Percentiles rank a stretch among this genome's conserved stretches.
phyloP scores from a whole-genome alignment of 345 rosid genomes.

The Lumnitzera littorea region DNA sequence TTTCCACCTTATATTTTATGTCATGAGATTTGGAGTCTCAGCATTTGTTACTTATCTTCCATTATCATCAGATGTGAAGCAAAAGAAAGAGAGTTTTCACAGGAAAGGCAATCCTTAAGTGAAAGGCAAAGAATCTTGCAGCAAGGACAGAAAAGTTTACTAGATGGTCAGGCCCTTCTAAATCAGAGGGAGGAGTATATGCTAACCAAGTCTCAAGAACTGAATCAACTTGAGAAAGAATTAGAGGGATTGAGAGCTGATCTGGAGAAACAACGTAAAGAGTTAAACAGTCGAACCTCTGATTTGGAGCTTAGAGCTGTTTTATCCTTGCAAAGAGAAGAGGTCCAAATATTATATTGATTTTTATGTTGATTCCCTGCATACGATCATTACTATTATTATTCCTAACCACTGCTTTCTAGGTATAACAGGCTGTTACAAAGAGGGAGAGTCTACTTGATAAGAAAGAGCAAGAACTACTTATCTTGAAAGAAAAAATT shows the following conservation, averaged over 20 bases:
- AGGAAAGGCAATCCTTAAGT: constrained; percentile 57
- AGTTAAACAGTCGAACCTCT: constrained; percentile 45
- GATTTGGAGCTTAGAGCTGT: constrained; percentile 42
- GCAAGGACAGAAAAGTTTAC: constrained; percentile 71
- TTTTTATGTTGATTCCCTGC: not conserved
- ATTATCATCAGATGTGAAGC: constrained; percentile 58
- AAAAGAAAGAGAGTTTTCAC: constrained; percentile 57
- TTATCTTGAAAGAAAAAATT: constrained; percentile 57
- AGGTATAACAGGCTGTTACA: constrained; percentile 36
- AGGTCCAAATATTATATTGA: constrained; percentile 37
- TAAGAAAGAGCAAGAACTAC: constrained; percentile 70
- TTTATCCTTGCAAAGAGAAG: constrained; percentile 58
- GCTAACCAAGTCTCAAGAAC: constrained; percentile 58
- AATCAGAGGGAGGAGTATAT: constrained; percentile 83
- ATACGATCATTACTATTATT: not conserved
- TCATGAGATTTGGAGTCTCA: not conserved
- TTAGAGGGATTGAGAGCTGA: constrained; percentile 45
- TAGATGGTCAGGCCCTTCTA: constrained; percentile 64
- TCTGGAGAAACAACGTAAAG: constrained; percentile 47
- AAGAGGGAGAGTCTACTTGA: constrained; percentile 51
- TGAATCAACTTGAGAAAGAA: constrained; percentile 47
- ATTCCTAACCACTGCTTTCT: constrained; percentile 8
- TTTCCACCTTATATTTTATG: not conserved
- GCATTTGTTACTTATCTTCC: constrained; percentile 6
- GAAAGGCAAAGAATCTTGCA: constrained; percentile 73